phyloP scores from a whole-genome alignment of 2,329 filamentous ascomycete genomes.

The Stemphylium vesicarium region DNA sequence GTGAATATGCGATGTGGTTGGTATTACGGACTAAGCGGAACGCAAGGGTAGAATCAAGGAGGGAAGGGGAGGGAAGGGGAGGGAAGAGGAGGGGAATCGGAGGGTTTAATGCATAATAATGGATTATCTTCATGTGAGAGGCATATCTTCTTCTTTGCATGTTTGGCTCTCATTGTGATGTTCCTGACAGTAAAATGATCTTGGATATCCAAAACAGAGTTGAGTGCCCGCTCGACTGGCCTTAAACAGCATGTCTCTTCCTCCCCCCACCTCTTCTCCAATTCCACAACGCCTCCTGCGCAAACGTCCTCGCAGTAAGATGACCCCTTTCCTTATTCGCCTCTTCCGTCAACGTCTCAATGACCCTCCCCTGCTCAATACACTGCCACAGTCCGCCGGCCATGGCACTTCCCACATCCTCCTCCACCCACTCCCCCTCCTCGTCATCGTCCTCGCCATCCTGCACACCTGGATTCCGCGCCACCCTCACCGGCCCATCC shows the following conservation, averaged over 20 bases:
- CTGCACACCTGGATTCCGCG: constrained; percentile 48
- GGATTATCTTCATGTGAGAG: no score
- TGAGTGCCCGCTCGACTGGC: no score
- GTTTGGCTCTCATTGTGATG: no score
- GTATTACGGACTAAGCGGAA: no score
- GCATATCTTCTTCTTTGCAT: no score
- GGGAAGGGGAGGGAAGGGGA: no score
- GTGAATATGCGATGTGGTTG: no score
- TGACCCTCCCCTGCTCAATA: constrained; percentile 75
- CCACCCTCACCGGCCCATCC: constrained; percentile 56
- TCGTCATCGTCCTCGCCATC: constrained; percentile 37
- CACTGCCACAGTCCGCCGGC: constrained; percentile 84
- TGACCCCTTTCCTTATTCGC: constrained; percentile 72
- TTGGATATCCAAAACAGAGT: no score
- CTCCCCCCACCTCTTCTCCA: constrained; percentile 75
- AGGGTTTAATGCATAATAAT: no score
- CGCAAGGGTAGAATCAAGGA: no score
- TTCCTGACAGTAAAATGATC: no score
- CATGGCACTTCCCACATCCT: constrained; percentile 49
- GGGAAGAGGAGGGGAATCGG: no score
- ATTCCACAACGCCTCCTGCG: constrained; percentile 87
- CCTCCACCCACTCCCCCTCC: constrained; percentile 45
- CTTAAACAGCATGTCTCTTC: constrained; percentile 60
- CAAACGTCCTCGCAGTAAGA: constrained; percentile 81
- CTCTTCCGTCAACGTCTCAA: constrained; percentile 79